phyloP scores from a whole-genome alignment of 441 rosid species.

The Pelargonium fulgidum region DNA sequence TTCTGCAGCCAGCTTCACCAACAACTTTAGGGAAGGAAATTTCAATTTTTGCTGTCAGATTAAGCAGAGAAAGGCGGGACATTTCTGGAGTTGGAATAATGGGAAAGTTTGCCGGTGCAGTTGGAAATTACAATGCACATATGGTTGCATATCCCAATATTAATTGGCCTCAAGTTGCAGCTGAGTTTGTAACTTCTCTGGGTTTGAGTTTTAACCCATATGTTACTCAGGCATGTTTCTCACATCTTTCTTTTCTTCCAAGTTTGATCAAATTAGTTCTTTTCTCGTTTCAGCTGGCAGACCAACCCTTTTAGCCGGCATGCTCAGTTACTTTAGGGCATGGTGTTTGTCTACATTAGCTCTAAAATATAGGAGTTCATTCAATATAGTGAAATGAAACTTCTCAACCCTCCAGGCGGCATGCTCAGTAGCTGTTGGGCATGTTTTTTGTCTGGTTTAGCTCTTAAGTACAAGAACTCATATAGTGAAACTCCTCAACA shows the following conservation, averaged over 20 bases:
- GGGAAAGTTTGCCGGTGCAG: slow-evolving; percentile 97
- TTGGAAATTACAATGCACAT: slow-evolving; percentile 93
- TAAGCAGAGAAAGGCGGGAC: slow-evolving; percentile 65
- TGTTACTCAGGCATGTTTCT: slow-evolving; percentile 64
- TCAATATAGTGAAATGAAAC: too few relatives aligned
- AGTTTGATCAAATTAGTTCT: neutral
- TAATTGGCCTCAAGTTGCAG: slow-evolving; percentile 70
- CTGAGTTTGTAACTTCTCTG: slow-evolving; percentile 78
- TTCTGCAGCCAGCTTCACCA: slow-evolving; percentile 85
- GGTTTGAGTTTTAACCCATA: slow-evolving; percentile 81
- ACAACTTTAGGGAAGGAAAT: slow-evolving; percentile 93
- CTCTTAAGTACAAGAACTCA: too few relatives aligned
- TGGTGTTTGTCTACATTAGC: too few relatives aligned
- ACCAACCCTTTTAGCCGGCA: neutral
- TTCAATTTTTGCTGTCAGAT: slow-evolving; percentile 77
- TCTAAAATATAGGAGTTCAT: too few relatives aligned
- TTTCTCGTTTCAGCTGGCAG: neutral
- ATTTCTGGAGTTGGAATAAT: slow-evolving; percentile 65
- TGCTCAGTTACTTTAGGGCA: neutral
- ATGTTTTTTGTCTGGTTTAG: too few relatives aligned
- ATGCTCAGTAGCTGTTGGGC: too few relatives aligned
- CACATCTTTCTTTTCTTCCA: slow-evolving; percentile 1
- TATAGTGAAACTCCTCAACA: too few relatives aligned
- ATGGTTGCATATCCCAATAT: slow-evolving; percentile 67
- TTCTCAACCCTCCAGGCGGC: too few relatives aligned